Evolutionary conservation across 768 basidiomycete genomes (phyloP).

Genomic region (Lactifluus rugatus): DNA sequence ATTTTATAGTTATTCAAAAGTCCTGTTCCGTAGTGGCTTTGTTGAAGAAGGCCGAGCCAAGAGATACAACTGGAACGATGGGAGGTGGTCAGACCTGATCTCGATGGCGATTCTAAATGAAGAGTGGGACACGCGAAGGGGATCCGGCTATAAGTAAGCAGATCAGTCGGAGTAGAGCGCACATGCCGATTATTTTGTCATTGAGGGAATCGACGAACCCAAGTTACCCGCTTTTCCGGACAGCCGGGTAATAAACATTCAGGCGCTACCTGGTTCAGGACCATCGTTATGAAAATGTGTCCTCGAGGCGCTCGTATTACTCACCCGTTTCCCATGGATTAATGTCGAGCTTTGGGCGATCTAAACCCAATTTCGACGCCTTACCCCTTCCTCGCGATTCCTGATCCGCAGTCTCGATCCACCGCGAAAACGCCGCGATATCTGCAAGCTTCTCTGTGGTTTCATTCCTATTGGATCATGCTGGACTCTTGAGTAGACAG

Average conservation of each 20-base stretch:
- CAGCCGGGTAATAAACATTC: too few relatives aligned
- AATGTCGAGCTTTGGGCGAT: not conserved
- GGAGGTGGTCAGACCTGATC: slow-evolving; percentile 7
- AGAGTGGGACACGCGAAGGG: slow-evolving; percentile 7
- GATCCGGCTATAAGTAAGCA: not conserved
- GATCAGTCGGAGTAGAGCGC: not conserved
- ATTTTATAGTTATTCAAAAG: not conserved
- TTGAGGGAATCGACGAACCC: not conserved
- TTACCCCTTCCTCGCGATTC: slow-evolving; percentile 20
- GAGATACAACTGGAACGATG: not conserved
- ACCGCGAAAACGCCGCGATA: slow-evolving; percentile 43
- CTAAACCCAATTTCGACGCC: not conserved
- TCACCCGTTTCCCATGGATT: not conserved
- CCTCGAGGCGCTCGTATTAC: not conserved
- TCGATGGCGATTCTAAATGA: slow-evolving; percentile 9
- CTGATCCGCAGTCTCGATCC: slow-evolving; percentile 36
- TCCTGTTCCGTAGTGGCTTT: slow-evolving; percentile 4
- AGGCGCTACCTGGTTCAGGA: not conserved
- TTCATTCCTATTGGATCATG: slow-evolving; percentile 38
- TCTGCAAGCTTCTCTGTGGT: slow-evolving; percentile 32
- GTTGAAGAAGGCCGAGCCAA: not conserved
- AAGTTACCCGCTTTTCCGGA: not conserved
- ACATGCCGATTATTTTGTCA: not conserved
- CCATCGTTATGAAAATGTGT: not conserved
- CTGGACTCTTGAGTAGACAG: slow-evolving; percentile 62